These are phyloP conservation scores for Centella asiatica DNA, from an alignment of 129 eudicot species.

Conservation along the genomic window DNA sequence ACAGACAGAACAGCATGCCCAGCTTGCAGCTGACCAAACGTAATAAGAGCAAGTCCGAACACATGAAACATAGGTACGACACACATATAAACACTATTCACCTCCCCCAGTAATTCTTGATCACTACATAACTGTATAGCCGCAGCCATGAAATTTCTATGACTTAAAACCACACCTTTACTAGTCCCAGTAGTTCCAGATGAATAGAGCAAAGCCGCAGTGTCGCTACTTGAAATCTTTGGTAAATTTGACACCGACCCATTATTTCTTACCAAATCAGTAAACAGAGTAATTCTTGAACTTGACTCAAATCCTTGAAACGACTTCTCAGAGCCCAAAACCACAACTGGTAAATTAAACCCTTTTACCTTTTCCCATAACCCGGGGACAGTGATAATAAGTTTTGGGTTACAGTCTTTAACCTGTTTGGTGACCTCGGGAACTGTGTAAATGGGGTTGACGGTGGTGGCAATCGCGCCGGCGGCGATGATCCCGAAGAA, in stretches of 20 bases:
- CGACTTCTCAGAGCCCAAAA: constrained; percentile 10
- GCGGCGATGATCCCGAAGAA: constrained; percentile 50
- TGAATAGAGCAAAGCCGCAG: constrained; percentile 76
- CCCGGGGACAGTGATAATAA: constrained; percentile 50
- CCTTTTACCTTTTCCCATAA: constrained; percentile 40
- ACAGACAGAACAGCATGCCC: constrained; percentile 57
- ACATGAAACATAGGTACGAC: constrained; percentile 87
- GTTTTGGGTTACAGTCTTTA: constrained; percentile 51
- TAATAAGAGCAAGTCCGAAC: constrained; percentile 55
- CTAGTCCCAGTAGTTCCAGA: constrained; percentile 91
- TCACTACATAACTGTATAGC: constrained; percentile 47
- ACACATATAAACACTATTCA: constrained; percentile 44
- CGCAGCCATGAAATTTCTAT: constrained; percentile 58
- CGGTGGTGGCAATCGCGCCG: constrained; percentile 71
- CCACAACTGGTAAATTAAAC: constrained; percentile 39
- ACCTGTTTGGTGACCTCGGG: constrained; percentile 58
- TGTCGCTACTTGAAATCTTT: constrained; percentile 31
- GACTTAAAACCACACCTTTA: constrained; percentile 70
- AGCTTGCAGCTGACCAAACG: constrained; percentile 51
- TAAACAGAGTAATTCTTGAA: constrained; percentile 21
- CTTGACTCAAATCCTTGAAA: constrained; percentile 18
- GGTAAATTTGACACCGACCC: constrained; percentile 38
- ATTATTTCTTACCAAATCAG: constrained; percentile 39
- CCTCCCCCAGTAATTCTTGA: constrained; percentile 41
- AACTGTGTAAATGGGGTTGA: constrained; percentile 62